Conservation (phyloP, 176 grass and related monocot species). For the Poa pratensis region DNA sequence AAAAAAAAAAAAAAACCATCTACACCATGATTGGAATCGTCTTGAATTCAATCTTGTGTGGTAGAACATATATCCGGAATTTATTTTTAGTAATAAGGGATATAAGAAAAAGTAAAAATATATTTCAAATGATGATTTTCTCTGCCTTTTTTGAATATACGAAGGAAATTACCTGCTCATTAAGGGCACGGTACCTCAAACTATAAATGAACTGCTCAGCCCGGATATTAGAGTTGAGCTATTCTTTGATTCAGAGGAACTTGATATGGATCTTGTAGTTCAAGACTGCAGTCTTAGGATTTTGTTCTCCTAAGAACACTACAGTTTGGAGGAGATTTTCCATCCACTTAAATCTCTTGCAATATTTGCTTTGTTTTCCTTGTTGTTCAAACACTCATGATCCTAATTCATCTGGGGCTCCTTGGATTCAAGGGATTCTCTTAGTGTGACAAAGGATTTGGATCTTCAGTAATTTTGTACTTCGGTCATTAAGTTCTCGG, state of each 20-base stretch:
- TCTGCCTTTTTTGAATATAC: too few relatives aligned
- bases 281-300: not conserved
- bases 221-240: not conserved
- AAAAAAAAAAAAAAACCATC: slow-evolving; percentile 35
- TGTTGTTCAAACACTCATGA: not conserved
- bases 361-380: not conserved
- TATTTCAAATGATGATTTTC: too few relatives aligned
- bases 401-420: not conserved
- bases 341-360: not conserved
- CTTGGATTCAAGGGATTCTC: not conserved
- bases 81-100: not conserved
- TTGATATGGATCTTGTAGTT: not conserved
- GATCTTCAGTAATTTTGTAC: not conserved
- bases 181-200: too few relatives aligned
- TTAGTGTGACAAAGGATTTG: not conserved
- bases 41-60: slow-evolving; percentile 26
- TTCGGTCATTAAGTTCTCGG: not conserved
- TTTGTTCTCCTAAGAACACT: not conserved
- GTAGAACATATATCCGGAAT: not conserved
- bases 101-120: too few relatives aligned
- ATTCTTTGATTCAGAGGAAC: not conserved
- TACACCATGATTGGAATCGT: not conserved
- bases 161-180: too few relatives aligned
- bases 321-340: not conserved
- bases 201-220: not conserved